Evolutionary conservation across 306 rosid genomes (phyloP).

Genomic region (Acacia melanoxylon): DNA sequence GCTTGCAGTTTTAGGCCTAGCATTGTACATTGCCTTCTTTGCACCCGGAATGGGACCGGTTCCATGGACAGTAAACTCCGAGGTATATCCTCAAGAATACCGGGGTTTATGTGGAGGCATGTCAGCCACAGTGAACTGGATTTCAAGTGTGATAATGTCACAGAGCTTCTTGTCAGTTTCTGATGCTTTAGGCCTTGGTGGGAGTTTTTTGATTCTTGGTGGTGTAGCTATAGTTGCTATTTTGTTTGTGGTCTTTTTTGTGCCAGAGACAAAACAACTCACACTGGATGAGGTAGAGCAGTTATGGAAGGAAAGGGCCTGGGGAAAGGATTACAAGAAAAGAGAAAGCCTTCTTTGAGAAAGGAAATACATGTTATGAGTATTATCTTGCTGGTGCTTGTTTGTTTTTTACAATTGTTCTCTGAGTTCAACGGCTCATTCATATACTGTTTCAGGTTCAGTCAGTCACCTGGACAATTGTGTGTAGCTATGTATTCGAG

Average conservation of each 20-base stretch:
- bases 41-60: slow-evolving; percentile 95
- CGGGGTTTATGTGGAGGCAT: slow-evolving; percentile 86
- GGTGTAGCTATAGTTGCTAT: slow-evolving; percentile 56
- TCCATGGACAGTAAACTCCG: slow-evolving; percentile 91
- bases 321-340: slow-evolving; percentile 46
- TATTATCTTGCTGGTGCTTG: background rate
- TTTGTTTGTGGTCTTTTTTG: slow-evolving; percentile 48
- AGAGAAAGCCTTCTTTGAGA: slow-evolving; percentile 52
- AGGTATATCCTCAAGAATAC: slow-evolving; percentile 80
- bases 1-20: slow-evolving; percentile 67
- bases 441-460: background rate
- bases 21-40: slow-evolving; percentile 62
- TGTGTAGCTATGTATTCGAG: background rate
- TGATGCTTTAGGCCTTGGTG: slow-evolving; percentile 61
- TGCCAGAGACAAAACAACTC: slow-evolving; percentile 84
- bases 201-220: slow-evolving; percentile 67
- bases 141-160: slow-evolving; percentile 70
- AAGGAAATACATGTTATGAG: background rate
- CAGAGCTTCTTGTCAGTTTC: slow-evolving; percentile 64
- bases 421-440: background rate
- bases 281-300: slow-evolving; percentile 81
- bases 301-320: slow-evolving; percentile 80
- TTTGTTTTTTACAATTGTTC: background rate
- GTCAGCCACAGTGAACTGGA: slow-evolving; percentile 90
- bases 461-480: no score